phyloP scores from a whole-genome alignment of 148 eudicot species.

The Rhododendron mucronatum region DNA sequence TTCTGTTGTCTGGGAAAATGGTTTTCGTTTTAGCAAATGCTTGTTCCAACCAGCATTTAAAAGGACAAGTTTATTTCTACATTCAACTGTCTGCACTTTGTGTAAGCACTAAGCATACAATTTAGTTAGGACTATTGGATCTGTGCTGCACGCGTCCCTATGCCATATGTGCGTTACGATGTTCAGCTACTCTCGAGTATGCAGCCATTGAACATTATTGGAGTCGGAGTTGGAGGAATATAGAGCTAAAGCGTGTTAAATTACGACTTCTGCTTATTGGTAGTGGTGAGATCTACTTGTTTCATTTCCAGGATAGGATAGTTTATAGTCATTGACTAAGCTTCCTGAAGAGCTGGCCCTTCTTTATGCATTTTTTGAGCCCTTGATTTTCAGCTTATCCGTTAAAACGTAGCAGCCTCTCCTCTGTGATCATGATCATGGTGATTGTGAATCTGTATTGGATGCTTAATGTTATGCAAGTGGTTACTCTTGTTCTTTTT shows the following conservation, averaged over 20 bases:
- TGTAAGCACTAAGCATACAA: background rate
- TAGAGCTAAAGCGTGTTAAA: background rate
- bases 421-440: background rate
- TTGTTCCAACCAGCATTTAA: background rate
- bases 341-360: conserved; percentile 5
- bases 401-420: background rate
- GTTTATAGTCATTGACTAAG: background rate
- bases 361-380: background rate
- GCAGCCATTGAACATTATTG: background rate
- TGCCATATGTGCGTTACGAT: background rate
- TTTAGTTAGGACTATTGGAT: background rate
- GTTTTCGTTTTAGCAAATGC: background rate
- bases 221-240: background rate
- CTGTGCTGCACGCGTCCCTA: background rate
- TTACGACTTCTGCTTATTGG: background rate
- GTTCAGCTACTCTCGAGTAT: background rate
- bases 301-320: background rate
- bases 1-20: background rate
- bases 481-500: background rate
- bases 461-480: background rate
- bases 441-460: background rate
- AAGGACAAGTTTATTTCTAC: background rate
- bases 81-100: background rate
- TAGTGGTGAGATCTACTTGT: background rate
- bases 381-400: background rate